Base-by-base conservation (phyloP, 768 basidiomycete species). In the Artomyces pyxidatus region DNA sequence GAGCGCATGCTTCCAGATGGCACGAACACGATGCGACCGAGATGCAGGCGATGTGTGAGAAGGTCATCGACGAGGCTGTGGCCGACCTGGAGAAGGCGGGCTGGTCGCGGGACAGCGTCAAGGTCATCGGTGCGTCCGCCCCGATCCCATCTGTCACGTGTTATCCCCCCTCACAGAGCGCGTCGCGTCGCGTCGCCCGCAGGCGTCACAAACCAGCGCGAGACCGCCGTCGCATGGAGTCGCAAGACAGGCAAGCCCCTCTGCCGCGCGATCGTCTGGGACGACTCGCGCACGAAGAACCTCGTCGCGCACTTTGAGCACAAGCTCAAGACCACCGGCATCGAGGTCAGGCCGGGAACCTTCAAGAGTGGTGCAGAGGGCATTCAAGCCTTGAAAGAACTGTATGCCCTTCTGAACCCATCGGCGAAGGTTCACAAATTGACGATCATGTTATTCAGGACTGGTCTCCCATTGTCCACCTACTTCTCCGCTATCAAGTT, bases 401-500 rank as follows among this genome's bases (percentile, higher is more conserved):
- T 89, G 86, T 87, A 62, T 60, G 81, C 71, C 17, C n/a, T n/a
- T n/a, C n/a, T n/a, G n/a, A n/a, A n/a, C n/a, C n/a, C n/a, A n/a
- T n/a, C n/a, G n/a, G n/a, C n/a, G n/a, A n/a, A n/a, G n/a, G n/a
- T n/a, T n/a, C n/a, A n/a, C n/a, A n/a, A n/a, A n/a, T n/a, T n/a
- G n/a, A n/a, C n/a, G n/a, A n/a, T n/a, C n/a, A n/a, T n/a, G 41
- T 41, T 27, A 42, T 43, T 25, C 55, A 95, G 89, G 52, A 94
- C 92, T 42, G 94, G 94, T 28, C 78, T 96, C 32, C 88, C 87
- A n/a, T 74, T 97, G 7, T 96, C 94, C 14, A 98, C 95, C 0
- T 99, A 99, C 69, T 99, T 99, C 70, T 96, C 94, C 21, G 95
- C 86, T 16, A 85, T 96, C 65, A 98, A 97, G 69, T 74, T 96